These are phyloP conservation scores for Lactifluus pinguis DNA, from an alignment of 768 basidiomycete species.

Conservation along the genomic window DNA sequence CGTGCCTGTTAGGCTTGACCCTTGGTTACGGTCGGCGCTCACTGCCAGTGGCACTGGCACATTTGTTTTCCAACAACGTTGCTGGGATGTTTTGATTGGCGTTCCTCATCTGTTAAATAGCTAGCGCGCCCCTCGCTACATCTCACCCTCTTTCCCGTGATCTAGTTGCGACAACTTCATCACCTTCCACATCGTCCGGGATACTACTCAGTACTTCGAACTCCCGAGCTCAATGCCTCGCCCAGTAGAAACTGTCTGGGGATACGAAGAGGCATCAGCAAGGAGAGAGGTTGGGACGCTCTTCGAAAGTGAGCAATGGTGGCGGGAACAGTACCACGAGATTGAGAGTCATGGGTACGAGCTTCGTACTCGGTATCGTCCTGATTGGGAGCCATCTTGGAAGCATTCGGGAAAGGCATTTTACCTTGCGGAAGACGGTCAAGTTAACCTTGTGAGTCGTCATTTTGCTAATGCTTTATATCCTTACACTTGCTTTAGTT, in stretches of 20 bases:
- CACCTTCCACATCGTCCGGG: not conserved
- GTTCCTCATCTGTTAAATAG: not conserved
- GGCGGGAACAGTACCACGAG: conserved; percentile 5
- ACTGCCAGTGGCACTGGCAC: too few species aligned
- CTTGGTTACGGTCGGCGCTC: not conserved
- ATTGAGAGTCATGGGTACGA: conserved; percentile 3
- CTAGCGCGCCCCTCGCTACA: not conserved
- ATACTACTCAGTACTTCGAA: not conserved
- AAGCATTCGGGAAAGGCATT: not conserved
- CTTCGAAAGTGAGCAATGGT: conserved; percentile 5
- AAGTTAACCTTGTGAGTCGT: not conserved
- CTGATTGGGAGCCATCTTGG: conserved; percentile 1
- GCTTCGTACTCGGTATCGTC: conserved; percentile 4
- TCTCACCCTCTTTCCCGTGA: not conserved
- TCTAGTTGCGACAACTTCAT: not conserved
- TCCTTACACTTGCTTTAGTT: not conserved
- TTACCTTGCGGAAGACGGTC: not conserved
- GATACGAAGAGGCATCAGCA: not conserved
- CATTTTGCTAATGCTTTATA: not conserved
- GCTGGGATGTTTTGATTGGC: not conserved
- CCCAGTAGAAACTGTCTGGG: not conserved
- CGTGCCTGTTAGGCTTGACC: not conserved
- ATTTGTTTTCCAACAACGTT: not conserved
- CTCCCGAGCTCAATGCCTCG: not conserved
- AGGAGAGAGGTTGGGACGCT: not conserved